Conservation (phyloP, 1,284 basidiomycete species). For the Cronartium ribicola region DNA sequence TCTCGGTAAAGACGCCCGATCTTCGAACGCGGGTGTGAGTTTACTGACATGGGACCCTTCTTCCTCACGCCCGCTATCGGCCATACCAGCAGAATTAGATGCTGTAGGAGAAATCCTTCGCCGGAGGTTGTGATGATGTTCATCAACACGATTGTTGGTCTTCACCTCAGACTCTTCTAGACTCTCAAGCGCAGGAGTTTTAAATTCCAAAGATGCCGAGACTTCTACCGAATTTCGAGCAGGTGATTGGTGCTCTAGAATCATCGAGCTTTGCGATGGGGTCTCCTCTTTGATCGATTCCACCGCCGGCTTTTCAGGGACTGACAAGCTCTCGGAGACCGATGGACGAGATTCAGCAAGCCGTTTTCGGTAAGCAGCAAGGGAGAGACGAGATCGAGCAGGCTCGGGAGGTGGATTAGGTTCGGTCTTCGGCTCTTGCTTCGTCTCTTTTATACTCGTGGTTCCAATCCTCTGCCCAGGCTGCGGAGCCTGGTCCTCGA, state of each 20-base stretch:
- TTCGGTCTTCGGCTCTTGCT: background rate
- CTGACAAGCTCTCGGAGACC: slow-evolving; percentile 12
- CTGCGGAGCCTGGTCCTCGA: background rate
- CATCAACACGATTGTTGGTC: background rate
- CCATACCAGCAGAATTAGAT: background rate
- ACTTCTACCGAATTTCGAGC: background rate
- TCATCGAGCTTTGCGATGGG: background rate
- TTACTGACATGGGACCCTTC: background rate
- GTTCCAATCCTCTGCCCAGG: background rate
- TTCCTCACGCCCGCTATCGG: background rate
- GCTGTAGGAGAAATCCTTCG: background rate
- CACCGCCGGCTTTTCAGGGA: slow-evolving; percentile 1
- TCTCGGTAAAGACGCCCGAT: background rate
- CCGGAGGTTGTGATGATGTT: background rate
- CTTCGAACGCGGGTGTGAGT: background rate
- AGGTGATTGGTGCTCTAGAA: background rate
- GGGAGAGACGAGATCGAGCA: slow-evolving; percentile 12
- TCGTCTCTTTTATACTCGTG: background rate
- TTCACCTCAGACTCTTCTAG: no score
- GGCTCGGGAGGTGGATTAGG: background rate
- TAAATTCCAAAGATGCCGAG: background rate
- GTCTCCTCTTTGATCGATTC: slow-evolving; percentile 3
- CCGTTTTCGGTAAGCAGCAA: slow-evolving; percentile 26
- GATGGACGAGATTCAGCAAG: slow-evolving; percentile 20
- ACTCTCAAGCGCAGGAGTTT: background rate